These are phyloP conservation scores for Solanum chiquidenum DNA, from an alignment of 257 asterid genomes.

Conservation along the genomic window DNA sequence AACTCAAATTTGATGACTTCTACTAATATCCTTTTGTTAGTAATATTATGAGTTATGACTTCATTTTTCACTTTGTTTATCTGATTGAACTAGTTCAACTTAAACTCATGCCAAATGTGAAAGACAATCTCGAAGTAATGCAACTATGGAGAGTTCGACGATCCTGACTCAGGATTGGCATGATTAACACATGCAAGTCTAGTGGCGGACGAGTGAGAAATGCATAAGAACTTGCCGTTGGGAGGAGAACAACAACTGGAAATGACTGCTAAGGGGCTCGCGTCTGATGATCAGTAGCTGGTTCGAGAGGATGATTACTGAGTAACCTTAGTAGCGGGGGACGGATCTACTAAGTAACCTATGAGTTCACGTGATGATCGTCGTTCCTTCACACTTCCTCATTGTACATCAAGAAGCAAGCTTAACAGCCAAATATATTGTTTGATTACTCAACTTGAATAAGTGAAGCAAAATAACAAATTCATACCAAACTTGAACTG, in stretches of 20 bases:
- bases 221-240: neutral
- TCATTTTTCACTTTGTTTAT: neutral
- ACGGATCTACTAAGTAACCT: neutral
- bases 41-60: neutral
- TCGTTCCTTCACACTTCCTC: neutral
- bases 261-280: too few species aligned
- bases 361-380: neutral
- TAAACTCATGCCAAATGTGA: neutral
- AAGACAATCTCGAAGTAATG: neutral
- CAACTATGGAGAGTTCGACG: neutral
- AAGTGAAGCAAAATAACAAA: neutral
- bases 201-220: neutral
- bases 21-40: neutral
- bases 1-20: neutral
- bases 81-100: neutral
- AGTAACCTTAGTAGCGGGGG: neutral
- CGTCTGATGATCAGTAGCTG: too few species aligned
- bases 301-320: too few species aligned
- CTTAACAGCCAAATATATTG: too few species aligned
- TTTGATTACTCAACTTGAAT: neutral
- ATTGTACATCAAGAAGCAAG: neutral
- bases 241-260: too few species aligned
- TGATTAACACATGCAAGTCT: neutral
- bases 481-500: neutral
- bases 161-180: neutral